Conservation (phyloP, 176 grass and related monocot genomes). For the Urochloa ruziziensis region DNA sequence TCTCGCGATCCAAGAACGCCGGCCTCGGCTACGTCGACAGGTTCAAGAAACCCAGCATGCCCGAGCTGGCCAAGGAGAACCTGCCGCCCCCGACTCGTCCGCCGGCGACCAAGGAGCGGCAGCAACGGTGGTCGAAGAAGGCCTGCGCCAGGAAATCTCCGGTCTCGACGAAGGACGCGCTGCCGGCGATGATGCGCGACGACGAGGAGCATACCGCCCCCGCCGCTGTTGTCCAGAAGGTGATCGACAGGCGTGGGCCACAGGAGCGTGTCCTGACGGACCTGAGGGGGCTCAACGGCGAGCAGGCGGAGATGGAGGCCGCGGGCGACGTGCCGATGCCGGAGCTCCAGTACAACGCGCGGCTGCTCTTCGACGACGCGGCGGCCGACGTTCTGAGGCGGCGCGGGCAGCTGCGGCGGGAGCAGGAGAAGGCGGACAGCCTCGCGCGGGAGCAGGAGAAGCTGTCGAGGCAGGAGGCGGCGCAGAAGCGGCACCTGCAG, state of each 20-base stretch:
- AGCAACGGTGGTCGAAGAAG: conserved; percentile 55
- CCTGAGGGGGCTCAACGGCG: conserved; percentile 53
- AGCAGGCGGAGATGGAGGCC: conserved; percentile 38
- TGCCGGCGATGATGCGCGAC: conserved; percentile 12
- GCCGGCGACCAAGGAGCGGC: not conserved
- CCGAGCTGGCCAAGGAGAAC: conserved; percentile 29
- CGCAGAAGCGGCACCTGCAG: conserved; percentile 43
- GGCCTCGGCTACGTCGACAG: conserved; percentile 58
- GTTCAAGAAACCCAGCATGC: conserved; percentile 48
- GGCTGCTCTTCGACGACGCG: conserved; percentile 49
- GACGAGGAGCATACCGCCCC: conserved; percentile 43
- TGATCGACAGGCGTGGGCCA: conserved; percentile 67
- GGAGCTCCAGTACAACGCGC: conserved; percentile 64
- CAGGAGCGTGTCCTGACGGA: conserved; percentile 58
- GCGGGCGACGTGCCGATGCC: conserved; percentile 61
- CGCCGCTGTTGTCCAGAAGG: conserved; percentile 43
- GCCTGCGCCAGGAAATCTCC: conserved; percentile 14
- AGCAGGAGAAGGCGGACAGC: conserved; percentile 50
- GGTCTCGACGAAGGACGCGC: conserved; percentile 41
- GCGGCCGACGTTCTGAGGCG: conserved; percentile 43
- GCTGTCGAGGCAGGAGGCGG: conserved; percentile 35
- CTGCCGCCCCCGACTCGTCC: not conserved
- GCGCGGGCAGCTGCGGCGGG: conserved; percentile 42
- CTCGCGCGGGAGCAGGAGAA: conserved; percentile 50
- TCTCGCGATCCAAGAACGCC: conserved; percentile 52